Base-by-base conservation (phyloP, 2,329 filamentous ascomycete genomes). In the Blumeria graminis region DNA sequence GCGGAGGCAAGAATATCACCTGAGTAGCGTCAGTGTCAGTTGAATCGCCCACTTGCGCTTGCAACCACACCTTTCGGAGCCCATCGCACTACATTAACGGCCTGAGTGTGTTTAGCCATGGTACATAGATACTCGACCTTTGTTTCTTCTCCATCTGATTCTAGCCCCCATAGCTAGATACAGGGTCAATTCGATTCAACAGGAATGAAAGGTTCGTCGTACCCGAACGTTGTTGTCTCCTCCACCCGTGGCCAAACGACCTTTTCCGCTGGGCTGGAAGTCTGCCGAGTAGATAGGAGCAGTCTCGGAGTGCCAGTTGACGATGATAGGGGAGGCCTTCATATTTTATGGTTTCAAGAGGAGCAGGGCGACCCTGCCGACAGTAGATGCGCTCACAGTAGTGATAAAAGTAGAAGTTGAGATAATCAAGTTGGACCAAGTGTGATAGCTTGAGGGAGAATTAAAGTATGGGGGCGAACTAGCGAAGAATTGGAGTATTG, bases 291-390 rank as follows among this genome's bases (percentile, higher is more conserved):
- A 98, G 68, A 98, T 89, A 58, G 92, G 92, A 64, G 86, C 81
- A 71, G 93, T 94, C 67, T 94, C 86, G 70, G 95, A 86, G 71
- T 98, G 93, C 92, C 92, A 98, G 74, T 93, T 87, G 72, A 98
- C 90, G 68, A 96, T 90, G 63, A 98, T 77, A 64, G 92, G 90
- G 66, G 87, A 83, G 67, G 88, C 89, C 78, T 94, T 96, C 92
- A 98, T 98, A 68, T 8, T 64, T 28, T 35, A 7, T 36, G 57
- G 36, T 54, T 33, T 55, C 55, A 55, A 13, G 22, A 28, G 4
- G 22, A 28, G 22, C 22, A 28, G 22, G 22, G 22, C 22, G 22
- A 28, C 22, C 22, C 22, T 28, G 22, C 22, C 22, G 22, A 28
- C 22, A 28, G 22, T 28, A 4, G 22, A 28, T 2, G 22, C 22